phyloP scores from a whole-genome alignment of 331 rosid genomes.

The Acacia concinna region DNA sequence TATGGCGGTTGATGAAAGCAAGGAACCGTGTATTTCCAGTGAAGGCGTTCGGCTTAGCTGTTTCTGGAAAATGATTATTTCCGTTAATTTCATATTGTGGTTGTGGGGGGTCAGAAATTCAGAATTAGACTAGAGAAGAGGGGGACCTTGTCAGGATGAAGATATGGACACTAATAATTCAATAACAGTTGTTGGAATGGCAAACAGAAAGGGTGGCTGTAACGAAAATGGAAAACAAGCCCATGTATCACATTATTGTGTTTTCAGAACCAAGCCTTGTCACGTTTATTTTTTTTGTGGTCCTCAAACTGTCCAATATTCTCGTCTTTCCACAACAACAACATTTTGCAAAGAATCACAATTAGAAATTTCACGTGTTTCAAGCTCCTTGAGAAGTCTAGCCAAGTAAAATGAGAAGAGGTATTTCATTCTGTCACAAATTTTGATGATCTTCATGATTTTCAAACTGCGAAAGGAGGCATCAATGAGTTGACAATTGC shows the following conservation, averaged over 20 bases:
- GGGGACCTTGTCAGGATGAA: background rate
- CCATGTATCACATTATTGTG: background rate
- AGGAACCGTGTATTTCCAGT: background rate
- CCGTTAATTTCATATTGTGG: background rate
- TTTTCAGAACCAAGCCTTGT: background rate
- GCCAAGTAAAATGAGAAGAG: no score
- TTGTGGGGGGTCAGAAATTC: background rate
- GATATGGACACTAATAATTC: background rate
- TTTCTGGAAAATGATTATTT: constrained; percentile 4
- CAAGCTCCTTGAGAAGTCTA: background rate
- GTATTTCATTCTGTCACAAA: no score
- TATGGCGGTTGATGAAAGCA: constrained; percentile 44
- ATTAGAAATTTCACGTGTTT: constrained; percentile 24
- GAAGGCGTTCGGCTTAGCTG: background rate
- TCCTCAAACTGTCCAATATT: background rate
- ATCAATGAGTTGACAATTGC: no score
- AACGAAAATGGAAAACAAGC: background rate
- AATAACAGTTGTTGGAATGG: background rate
- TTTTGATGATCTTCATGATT: no score
- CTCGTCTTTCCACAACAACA: background rate
- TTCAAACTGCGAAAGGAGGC: no score
- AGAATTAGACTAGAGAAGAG: background rate
- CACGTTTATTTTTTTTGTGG: background rate
- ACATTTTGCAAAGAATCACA: constrained; percentile 15
- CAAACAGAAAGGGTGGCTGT: background rate